Base-by-base conservation (phyloP, 1,139 yeast species). In the Nakaseomyces uthaithaninus region DNA sequence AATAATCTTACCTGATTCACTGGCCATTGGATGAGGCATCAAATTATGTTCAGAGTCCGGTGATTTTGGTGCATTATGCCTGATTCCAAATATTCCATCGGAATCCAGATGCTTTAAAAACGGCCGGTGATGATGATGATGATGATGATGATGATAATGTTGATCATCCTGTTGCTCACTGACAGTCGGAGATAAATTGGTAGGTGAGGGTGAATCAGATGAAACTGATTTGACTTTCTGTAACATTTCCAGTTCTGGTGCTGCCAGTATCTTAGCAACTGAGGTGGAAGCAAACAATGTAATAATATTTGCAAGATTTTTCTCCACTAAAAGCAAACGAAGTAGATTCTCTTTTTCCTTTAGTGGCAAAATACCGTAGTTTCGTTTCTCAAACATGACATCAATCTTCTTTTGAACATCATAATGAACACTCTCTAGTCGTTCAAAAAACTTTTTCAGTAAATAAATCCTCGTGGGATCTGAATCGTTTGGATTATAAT, bases 281-380 rank as follows among this genome's bases (percentile, higher is more conserved):
- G 40, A 30, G 15, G 35, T 37, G 5, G 36, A 30, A 3, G 54
- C 42, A 36, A 81, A 75, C 43, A 81, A 68, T 49, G 74, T 78
- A 25, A 79, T 63, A 7, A 84, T 81, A 52, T 77, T 77, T 28
- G 72, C 72, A 41, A 82, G 65, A 5, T 85, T 77, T 3, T 80
- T 72, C 51, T 80, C 85, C 47, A 82, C 67, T 40, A 77, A 73
- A 28, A 80, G 67, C 44, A 81, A 68, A 47, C 85, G 64, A 28
- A 81, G 66, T 36, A 81, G 63, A n/a, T 82, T 72, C 50, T 81
- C 91, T 54, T 80, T 80, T 24, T 85, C 87, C 53, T 78, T 79
- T 23, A 77, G 53, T 16, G 76, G 71, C 46, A 82, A 64, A 44
- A 69, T 71, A 37, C 77, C 75, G 26, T 67, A 63, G 43, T 74